Evolutionary conservation across 2,329 filamentous ascomycete species (phyloP), one percentile per base, ranked within the genome.

Genomic region (Epichloe glyceriae): DNA sequence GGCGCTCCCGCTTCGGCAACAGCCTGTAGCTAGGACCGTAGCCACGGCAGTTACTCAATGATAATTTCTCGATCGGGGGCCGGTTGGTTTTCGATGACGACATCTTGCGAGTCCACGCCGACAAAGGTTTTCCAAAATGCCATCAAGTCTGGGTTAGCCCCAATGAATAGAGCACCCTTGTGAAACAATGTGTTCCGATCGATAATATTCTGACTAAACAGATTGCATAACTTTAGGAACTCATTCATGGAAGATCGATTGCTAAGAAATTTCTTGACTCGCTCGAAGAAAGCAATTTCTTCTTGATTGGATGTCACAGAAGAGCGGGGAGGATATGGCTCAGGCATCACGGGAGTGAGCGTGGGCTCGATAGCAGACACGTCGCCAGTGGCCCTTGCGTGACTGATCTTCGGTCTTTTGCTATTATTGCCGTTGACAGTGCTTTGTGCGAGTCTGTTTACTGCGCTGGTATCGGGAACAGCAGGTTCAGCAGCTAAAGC

Each of bases 201-300:
- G 54, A 98, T 94, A 47, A 98, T 77, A 58, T 94, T 90, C 60
- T 95, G 87, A 20, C 86, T 93, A 70, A 88, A 98, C 33, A 98
- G 76, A 59, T 97, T 98, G 73, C 91, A 93, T 6, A 98, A 80
- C 71, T 98, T 98, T 56, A 98, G 70, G 67, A 98, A 98, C 65
- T 98, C 93, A 60, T 87, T 90, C 77, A 95, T 94, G 3, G 85
- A 85, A 51, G 88, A 86, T 65, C 95, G 86, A 66, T 97, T 97
- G 54, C 85, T 83, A 52, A 98, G 88, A 61, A 85, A 91, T 68
- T 98, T 98, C 76, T 96, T 97, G 17, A 93, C 89, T 7, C 89
- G 84, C 54, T 98, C 93, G 60, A 98, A 98, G 69, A 97, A 97
- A 2, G 82, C 82, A 49, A 97, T 76, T 62, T 97, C 91, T 52